phyloP scores from a whole-genome alignment of 257 asterid genomes.

The Nicotiana knightiana region DNA sequence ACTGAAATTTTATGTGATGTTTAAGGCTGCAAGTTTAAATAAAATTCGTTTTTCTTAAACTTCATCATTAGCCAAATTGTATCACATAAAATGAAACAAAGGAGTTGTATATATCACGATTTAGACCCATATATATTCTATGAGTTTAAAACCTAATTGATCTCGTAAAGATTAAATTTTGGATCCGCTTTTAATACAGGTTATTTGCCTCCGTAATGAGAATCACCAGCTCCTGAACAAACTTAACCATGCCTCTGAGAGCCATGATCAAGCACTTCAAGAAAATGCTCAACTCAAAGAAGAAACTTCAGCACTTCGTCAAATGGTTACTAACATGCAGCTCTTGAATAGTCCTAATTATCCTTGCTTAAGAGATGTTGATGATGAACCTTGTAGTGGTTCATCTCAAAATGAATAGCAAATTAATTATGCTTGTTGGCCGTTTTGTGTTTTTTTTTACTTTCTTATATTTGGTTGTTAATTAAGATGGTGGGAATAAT shows the following conservation, averaged over 20 bases:
- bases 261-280: constrained; percentile 10
- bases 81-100: too few relatives aligned
- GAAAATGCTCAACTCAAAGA: constrained; percentile 21
- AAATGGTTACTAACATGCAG: constrained; percentile 16
- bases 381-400: neutral
- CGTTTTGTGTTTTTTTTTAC: neutral
- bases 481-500: constrained; percentile 7
- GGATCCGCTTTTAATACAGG: constrained; percentile 19
- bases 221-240: constrained; percentile 40
- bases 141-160: neutral
- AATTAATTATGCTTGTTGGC: neutral
- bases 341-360: constrained; percentile 3
- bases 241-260: constrained; percentile 8
- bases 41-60: neutral
- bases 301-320: constrained; percentile 16
- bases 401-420: constrained; percentile 9
- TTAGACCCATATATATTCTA: neutral
- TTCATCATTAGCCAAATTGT: neutral
- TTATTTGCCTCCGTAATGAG: constrained; percentile 77
- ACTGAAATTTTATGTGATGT: too few relatives aligned
- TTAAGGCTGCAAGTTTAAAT: neutral
- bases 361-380: neutral
- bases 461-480: neutral
- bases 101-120: neutral
- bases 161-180: neutral